Base-by-base conservation (phyloP, 768 basidiomycete species). In the Suillus americanus region DNA sequence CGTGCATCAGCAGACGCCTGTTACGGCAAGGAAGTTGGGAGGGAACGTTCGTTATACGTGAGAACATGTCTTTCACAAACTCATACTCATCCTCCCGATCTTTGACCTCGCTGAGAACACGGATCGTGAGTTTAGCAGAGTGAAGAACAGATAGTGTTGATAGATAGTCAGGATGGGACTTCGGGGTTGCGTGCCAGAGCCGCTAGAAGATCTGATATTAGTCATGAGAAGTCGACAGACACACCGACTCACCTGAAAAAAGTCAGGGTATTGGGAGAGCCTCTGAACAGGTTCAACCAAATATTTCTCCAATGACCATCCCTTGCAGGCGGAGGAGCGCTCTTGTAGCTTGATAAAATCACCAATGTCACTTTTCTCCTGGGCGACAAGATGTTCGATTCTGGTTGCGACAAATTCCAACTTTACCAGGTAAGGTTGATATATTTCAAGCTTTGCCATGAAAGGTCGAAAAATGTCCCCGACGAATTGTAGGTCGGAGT, bases 21-120 rank as follows among this genome's bases (percentile, higher is more conserved):
- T 92, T 92, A 48, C 94, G 82, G 35, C 80, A 81, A 1, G 90
- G 89, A 2, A 97, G 80, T 28, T 80, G 83, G 1, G 80, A 71
- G 2, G 82, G 74, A 5, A 92, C 72, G 2, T 90, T 90, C 28
- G 83, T 79, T 65, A 96, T 85, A 0, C 84, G 82, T 7, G 77
- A 73, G 16, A 86, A 77, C 23, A 93, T 80, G 23, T 81, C 75
- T 72, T 90, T 91, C 40, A 92, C 79, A 43, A 86, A 75, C n/a
- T 88, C 87, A 72, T 95, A 93, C 66, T 94, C 92, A 60, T 95
- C 92, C 74, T 96, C 94, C 23, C 92, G 85, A 13, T 83, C 76
- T 71, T 95, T 95, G 67, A 96, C 93, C 70, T 94, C 94, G 46
- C 88, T 87, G 77, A 97, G 85, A 3, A 90, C 89, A 33, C 86